Evolutionary conservation across 495 filamentous ascomycete species (phyloP).

Genomic region (Aspergillus hancockii): DNA sequence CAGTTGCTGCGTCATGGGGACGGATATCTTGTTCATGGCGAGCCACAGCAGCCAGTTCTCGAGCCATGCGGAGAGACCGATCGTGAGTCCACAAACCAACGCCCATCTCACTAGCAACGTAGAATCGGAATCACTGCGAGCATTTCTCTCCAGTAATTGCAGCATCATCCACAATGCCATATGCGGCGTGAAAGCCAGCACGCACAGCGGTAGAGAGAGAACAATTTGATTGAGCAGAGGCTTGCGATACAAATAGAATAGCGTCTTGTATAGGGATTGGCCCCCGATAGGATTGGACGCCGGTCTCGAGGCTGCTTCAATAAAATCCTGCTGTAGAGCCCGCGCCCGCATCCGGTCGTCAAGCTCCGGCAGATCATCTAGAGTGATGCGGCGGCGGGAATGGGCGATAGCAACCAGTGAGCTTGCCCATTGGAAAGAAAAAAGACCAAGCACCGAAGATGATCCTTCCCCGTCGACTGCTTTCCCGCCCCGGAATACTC

Average conservation of each 20-base stretch:
- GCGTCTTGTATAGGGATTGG: background rate
- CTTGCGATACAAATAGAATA: background rate
- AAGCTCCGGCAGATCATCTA: conserved; percentile 39
- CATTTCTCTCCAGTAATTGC: background rate
- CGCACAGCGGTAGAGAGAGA: conserved; percentile 46
- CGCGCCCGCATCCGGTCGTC: conserved; percentile 4
- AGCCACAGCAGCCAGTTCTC: conserved; percentile 14
- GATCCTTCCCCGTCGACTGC: too few species aligned
- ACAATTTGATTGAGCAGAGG: conserved; percentile 34
- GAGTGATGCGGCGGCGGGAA: too few species aligned
- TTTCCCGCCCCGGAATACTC: too few species aligned
- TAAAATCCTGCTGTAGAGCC: conserved; percentile 40
- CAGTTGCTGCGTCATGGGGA: conserved; percentile 10
- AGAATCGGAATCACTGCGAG: background rate
- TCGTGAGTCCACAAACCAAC: background rate
- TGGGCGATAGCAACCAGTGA: too few species aligned
- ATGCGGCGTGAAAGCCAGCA: conserved; percentile 9
- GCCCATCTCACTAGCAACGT: background rate
- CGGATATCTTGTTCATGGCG: conserved; percentile 2
- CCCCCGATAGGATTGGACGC: background rate
- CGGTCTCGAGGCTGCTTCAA: conserved; percentile 24
- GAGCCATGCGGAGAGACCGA: conserved; percentile 7
- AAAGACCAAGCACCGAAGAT: too few species aligned
- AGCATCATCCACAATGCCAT: conserved; percentile 3
- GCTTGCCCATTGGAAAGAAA: too few species aligned